Conservation (phyloP, 768 basidiomycete species). For the Pleurotus eryngii region DNA sequence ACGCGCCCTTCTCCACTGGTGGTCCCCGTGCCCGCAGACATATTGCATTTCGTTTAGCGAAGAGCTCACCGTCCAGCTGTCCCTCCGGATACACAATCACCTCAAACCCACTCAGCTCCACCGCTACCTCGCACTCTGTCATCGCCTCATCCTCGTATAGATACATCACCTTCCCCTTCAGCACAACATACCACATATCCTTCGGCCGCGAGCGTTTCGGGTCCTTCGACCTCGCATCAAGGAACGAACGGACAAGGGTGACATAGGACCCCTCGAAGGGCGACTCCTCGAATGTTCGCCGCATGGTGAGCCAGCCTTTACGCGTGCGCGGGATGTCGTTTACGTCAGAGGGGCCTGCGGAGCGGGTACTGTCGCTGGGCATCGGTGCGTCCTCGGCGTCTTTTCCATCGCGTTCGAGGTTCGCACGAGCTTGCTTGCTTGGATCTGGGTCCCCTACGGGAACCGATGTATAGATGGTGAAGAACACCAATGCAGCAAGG, state of each 20-base stretch:
- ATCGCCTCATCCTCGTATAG: conserved; percentile 91
- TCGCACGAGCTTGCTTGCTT: conserved; percentile 33
- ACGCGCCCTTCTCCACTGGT: conserved; percentile 32
- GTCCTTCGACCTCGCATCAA: conserved; percentile 82
- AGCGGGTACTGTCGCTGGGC: conserved; percentile 28
- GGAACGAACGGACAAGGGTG: conserved; percentile 72
- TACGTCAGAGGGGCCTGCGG: conserved; percentile 24
- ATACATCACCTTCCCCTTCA: conserved; percentile 90
- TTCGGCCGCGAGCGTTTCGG: conserved; percentile 81
- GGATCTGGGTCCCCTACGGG: conserved; percentile 63
- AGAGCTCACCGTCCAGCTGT: conserved; percentile 84
- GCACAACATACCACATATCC: conserved; percentile 89
- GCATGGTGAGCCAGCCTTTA: conserved; percentile 82
- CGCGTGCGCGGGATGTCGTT: conserved; percentile 64
- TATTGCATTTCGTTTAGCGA: conserved; percentile 86
- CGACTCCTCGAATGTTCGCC: conserved; percentile 72
- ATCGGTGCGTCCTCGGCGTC: conserved; percentile 20
- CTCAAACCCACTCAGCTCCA: conserved; percentile 78
- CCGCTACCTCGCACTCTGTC: conserved; percentile 87
- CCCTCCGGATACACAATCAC: conserved; percentile 75
- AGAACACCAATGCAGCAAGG: conserved; percentile 52
- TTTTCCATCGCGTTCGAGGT: conserved; percentile 9
- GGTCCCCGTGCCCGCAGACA: conserved; percentile 57
- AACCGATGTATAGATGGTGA: conserved; percentile 78
- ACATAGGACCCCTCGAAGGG: conserved; percentile 68